Evolutionary conservation across 768 basidiomycete species (phyloP).

Genomic region (Pilatotrama ljubarskyi): DNA sequence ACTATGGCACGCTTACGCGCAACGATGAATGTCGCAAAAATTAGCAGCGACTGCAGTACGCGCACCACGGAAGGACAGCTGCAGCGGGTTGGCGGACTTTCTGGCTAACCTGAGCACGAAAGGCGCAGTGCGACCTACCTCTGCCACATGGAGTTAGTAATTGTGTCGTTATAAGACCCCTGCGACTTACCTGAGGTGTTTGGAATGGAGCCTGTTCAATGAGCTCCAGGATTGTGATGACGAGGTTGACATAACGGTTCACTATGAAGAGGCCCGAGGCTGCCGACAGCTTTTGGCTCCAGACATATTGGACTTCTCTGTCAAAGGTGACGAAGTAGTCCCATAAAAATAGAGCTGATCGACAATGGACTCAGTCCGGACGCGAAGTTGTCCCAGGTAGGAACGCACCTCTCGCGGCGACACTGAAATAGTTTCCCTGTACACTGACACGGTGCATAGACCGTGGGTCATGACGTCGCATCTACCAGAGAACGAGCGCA

Average conservation of each 20-base stretch:
- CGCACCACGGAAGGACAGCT: conserved; percentile 22
- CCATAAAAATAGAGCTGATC: conserved; percentile 21
- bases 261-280: conserved; percentile 20
- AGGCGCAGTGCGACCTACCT: neutral
- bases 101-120: too few relatives aligned
- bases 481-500: neutral
- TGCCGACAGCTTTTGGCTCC: conserved; percentile 14
- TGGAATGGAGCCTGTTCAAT: conserved; percentile 25
- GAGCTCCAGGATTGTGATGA: conserved; percentile 21
- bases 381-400: neutral
- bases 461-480: neutral
- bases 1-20: conserved; percentile 5
- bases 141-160: neutral
- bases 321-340: conserved; percentile 22
- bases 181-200: conserved; percentile 48
- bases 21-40: conserved; percentile 12
- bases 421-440: conserved; percentile 15
- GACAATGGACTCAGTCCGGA: neutral
- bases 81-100: too few relatives aligned
- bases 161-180: neutral
- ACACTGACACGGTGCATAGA: neutral
- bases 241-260: conserved; percentile 25
- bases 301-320: conserved; percentile 21
- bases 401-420: conserved; percentile 18
- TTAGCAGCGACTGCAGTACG: conserved; percentile 10